These are phyloP conservation scores for Helenozyma rhizophorensis DNA, from an alignment of 805 yeast genomes.

Conservation along the genomic window DNA sequence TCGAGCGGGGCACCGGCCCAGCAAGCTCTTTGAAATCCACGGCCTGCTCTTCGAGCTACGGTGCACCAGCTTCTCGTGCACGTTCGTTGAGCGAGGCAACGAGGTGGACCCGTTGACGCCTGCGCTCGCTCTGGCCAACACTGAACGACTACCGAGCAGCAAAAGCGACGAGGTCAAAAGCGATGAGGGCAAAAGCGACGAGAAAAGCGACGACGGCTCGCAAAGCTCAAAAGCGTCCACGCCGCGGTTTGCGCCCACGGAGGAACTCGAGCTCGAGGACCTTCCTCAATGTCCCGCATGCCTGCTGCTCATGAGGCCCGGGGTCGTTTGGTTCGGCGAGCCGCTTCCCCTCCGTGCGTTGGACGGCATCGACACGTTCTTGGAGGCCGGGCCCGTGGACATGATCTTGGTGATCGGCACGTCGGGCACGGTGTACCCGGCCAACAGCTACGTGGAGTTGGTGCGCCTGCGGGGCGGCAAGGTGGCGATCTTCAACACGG, in stretches of 20 bases:
- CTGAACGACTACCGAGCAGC: conserved; percentile 15
- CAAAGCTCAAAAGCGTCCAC: conserved; percentile 16
- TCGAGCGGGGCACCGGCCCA: conserved; percentile 58
- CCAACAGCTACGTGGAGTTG: conserved; percentile 83
- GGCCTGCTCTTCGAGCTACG: conserved; percentile 70
- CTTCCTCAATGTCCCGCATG: conserved; percentile 81
- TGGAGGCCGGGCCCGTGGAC: conserved; percentile 55
- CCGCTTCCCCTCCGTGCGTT: conserved; percentile 62
- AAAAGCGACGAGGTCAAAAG: conserved; percentile 33
- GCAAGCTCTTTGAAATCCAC: conserved; percentile 63
- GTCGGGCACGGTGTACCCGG: conserved; percentile 85
- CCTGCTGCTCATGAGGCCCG: conserved; percentile 66
- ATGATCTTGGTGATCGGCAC: conserved; percentile 81
- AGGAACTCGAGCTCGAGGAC: conserved; percentile 44
- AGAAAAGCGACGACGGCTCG: conserved; percentile 9
- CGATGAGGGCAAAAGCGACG: conserved; percentile 11
- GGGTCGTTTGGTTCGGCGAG: conserved; percentile 96
- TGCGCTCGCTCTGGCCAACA: conserved; percentile 35
- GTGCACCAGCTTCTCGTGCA: conserved; percentile 76
- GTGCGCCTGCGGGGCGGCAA: conserved; percentile 70
- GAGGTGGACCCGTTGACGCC: conserved; percentile 56
- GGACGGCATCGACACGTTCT: conserved; percentile 66
- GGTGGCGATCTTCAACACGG: conserved; percentile 80
- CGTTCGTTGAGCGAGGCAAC: conserved; percentile 50
- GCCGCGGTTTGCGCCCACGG: conserved; percentile 46